These are phyloP conservation scores for Clitopilus hobsonii DNA, from an alignment of 768 basidiomycete species.

Conservation along the genomic window DNA sequence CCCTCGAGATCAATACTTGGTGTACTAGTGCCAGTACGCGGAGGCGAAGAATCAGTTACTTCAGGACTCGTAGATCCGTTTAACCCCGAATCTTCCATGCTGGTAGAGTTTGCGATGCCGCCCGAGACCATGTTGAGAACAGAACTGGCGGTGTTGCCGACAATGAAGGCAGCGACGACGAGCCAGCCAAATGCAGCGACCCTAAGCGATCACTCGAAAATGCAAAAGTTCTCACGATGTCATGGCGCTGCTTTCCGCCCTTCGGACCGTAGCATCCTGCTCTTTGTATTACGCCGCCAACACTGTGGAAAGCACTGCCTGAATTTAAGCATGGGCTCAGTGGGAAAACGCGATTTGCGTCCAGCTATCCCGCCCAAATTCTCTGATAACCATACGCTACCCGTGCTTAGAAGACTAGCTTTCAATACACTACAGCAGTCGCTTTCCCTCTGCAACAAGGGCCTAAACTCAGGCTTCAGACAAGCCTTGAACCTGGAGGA, in stretches of 20 bases:
- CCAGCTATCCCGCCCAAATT: too few species aligned
- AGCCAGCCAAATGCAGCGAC: background rate
- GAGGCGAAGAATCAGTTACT: slow-evolving; percentile 9
- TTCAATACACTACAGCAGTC: background rate
- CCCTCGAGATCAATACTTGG: slow-evolving; percentile 21
- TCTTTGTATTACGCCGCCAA: too few species aligned
- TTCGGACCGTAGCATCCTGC: too few species aligned
- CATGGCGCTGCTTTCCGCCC: too few species aligned
- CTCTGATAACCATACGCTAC: background rate
- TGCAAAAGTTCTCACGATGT: background rate
- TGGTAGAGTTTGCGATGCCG: background rate
- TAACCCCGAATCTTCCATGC: background rate
- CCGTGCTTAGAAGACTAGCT: background rate
- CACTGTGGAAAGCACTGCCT: too few species aligned
- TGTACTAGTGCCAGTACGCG: slow-evolving; percentile 26
- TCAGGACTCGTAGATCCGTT: background rate
- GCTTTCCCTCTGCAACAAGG: background rate
- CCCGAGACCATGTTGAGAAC: background rate
- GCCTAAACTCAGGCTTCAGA: too few species aligned
- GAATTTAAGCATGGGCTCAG: too few species aligned
- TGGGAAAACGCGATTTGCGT: too few species aligned
- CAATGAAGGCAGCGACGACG: background rate
- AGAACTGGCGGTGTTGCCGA: background rate
- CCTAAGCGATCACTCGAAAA: background rate
- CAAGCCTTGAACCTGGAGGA: background rate